Conservation (phyloP, 208 protist species). For the Wallacemonas rigidus region DNA sequence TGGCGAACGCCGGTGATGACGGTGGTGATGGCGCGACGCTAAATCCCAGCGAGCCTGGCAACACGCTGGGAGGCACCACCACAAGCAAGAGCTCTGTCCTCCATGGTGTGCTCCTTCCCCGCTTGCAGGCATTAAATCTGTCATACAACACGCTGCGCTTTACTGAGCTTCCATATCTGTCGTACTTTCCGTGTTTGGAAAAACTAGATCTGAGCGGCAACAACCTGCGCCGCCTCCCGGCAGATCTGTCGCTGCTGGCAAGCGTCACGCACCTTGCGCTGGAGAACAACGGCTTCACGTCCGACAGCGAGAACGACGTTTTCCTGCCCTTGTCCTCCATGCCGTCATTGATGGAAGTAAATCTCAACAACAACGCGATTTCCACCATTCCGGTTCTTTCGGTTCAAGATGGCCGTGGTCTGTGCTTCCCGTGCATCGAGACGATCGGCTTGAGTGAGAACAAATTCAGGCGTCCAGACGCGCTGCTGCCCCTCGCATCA, state of each 20-base stretch:
- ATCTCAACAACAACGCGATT: constrained; percentile 81
- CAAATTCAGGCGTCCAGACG: constrained; percentile 38
- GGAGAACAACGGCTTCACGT: constrained; percentile 74
- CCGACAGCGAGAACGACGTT: constrained; percentile 28
- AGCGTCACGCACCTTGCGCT: constrained; percentile 85
- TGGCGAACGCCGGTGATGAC: neutral
- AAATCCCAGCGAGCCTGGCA: neutral
- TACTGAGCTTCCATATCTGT: constrained; percentile 53
- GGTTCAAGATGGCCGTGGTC: constrained; percentile 38
- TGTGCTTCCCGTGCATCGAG: constrained; percentile 73
- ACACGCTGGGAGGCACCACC: neutral
- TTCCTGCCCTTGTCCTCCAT: constrained; percentile 80
- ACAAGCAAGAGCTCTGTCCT: constrained; percentile 17
- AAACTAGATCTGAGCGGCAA: constrained; percentile 88
- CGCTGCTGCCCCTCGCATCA: constrained; percentile 50
- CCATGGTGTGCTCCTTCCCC: constrained; percentile 55
- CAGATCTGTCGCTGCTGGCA: constrained; percentile 68
- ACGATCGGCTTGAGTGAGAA: constrained; percentile 73
- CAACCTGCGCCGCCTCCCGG: constrained; percentile 58
- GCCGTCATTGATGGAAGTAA: constrained; percentile 82
- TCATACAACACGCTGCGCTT: constrained; percentile 83
- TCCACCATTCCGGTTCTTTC: constrained; percentile 54
- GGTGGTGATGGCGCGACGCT: neutral
- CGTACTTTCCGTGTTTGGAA: constrained; percentile 65
- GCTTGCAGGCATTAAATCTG: constrained; percentile 72